Conservation (phyloP, 345 rosid species). For the Rubroshorea leprosula region DNA sequence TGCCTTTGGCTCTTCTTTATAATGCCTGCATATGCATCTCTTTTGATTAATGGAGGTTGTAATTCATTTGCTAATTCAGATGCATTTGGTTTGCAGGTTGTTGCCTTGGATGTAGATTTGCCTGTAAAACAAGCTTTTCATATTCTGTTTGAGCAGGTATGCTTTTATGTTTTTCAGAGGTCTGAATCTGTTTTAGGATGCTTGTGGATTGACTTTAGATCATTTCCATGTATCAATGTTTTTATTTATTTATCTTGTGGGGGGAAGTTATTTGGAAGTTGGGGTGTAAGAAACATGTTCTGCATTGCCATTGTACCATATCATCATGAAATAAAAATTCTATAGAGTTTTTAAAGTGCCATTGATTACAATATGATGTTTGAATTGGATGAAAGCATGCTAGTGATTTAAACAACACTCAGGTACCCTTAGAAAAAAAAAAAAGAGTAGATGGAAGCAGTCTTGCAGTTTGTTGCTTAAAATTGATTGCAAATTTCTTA, state of each 20-base stretch:
- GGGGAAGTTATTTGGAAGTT: too few species aligned
- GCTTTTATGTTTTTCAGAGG: conserved; percentile 11
- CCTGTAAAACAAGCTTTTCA: conserved; percentile 62
- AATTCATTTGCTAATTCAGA: conserved; percentile 19
- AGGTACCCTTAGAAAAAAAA: too few species aligned
- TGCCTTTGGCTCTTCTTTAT: conserved; percentile 9
- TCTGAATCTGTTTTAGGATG: conserved; percentile 7
- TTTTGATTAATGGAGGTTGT: neutral
- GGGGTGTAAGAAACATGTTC: too few species aligned
- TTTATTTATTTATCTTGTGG: too few species aligned
- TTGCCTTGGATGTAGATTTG: conserved; percentile 47
- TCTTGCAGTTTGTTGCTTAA: too few species aligned
- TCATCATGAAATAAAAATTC: too few species aligned
- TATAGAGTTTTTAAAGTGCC: too few species aligned
- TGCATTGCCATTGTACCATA: too few species aligned
- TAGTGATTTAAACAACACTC: too few species aligned
- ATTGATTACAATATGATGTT: too few species aligned
- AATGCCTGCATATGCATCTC: neutral
- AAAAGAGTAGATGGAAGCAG: too few species aligned
- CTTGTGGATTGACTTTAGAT: neutral
- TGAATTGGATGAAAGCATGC: too few species aligned
- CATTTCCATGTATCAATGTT: neutral
- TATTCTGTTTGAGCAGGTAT: conserved; percentile 53
- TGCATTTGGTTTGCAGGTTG: conserved; percentile 35
- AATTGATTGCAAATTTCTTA: neutral